These are phyloP conservation scores for Fusarium burgessii DNA, from an alignment of 2,329 filamentous ascomycete species.

Conservation along the genomic window DNA sequence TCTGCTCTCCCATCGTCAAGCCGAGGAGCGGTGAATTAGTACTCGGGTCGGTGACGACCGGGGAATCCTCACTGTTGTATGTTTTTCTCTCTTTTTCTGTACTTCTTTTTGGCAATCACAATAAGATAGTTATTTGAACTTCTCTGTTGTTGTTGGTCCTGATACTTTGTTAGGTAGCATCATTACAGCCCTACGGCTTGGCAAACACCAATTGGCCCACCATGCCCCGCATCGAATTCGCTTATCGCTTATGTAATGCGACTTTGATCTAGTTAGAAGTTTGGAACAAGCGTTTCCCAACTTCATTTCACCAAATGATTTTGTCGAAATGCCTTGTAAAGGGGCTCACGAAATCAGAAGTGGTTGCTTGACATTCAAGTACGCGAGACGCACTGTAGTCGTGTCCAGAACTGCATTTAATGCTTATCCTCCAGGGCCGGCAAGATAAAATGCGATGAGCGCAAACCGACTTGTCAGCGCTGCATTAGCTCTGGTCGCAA, in stretches of 20 bases:
- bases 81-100: not conserved
- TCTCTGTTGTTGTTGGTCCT: not conserved
- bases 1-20: too few relatives aligned
- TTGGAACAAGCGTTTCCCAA: not conserved
- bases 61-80: conserved; percentile 28
- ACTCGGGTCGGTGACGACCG: conserved; percentile 22
- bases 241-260: not conserved
- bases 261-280: not conserved
- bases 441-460: conserved; percentile 19
- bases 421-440: not conserved
- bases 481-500: conserved; percentile 7
- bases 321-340: conserved; percentile 15
- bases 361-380: conserved; percentile 20
- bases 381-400: not conserved
- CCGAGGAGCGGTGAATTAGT: conserved; percentile 22
- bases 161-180: not conserved
- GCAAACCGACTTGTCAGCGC: conserved; percentile 7
- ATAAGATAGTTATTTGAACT: not conserved
- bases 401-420: not conserved
- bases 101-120: not conserved
- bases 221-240: not conserved
- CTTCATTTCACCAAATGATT: not conserved
- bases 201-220: not conserved
- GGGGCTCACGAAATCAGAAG: conserved; percentile 17
- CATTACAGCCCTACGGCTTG: not conserved